Evolutionary conservation across 208 protist species (phyloP).

Genomic region (Naegleria gruberi): DNA sequence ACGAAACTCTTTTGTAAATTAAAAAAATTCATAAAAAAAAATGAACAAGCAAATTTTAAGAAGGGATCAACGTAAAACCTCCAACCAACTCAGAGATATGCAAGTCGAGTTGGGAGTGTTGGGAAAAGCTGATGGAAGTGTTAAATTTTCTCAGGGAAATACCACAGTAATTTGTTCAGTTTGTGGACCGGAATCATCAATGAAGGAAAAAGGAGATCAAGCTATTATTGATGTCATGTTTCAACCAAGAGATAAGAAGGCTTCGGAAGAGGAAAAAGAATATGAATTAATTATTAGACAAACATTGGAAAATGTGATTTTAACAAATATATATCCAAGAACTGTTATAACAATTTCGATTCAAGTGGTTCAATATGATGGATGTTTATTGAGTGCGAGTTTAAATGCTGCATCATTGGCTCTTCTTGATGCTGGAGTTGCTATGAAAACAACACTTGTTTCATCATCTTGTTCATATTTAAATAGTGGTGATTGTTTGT

Average conservation of each 20-base stretch:
- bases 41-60: too few species aligned
- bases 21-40: background rate
- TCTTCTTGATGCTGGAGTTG: background rate
- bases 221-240: background rate
- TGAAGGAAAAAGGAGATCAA: background rate
- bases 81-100: background rate
- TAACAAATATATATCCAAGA: background rate
- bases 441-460: background rate
- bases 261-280: background rate
- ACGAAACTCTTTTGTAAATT: too few species aligned
- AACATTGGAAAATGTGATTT: background rate
- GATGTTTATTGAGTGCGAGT: background rate
- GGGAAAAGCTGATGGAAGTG: background rate
- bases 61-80: background rate
- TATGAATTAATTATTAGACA: background rate
- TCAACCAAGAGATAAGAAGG: background rate
- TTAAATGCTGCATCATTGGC: background rate
- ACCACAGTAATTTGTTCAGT: background rate
- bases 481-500: background rate
- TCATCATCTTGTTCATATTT: background rate
- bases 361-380: background rate
- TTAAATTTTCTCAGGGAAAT: background rate
- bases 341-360: background rate
- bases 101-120: background rate
- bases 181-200: background rate